Evolutionary conservation across 148 eudicot genomes (phyloP).

Genomic region (Dianthus caryophyllus): DNA sequence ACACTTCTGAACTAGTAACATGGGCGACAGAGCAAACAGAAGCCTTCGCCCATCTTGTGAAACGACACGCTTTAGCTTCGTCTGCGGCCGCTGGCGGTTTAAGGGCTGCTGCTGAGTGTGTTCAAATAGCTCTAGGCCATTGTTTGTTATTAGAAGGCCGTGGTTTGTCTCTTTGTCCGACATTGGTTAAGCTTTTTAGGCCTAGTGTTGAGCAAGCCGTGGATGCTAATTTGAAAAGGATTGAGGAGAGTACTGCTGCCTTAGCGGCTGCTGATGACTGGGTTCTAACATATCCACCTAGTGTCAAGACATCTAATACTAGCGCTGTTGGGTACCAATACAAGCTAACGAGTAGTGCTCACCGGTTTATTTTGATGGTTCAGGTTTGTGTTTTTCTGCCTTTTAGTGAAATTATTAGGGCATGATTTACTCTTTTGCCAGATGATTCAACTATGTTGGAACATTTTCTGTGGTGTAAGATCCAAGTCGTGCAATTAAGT

Average conservation of each 20-base stretch:
- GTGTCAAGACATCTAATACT: slow-evolving; percentile 34
- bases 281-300: slow-evolving; percentile 61
- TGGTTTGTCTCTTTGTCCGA: slow-evolving; percentile 89
- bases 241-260: slow-evolving; percentile 93
- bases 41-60: slow-evolving; percentile 78
- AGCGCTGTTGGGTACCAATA: slow-evolving; percentile 48
- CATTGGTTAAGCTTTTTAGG: slow-evolving; percentile 73
- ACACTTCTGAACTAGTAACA: slow-evolving; percentile 90
- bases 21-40: slow-evolving; percentile 95
- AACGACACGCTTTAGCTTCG: slow-evolving; percentile 93
- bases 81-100: slow-evolving; percentile 98
- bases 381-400: slow-evolving; percentile 49
- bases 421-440: neutral
- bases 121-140: slow-evolving; percentile 96
- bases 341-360: slow-evolving; percentile 96
- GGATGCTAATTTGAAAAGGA: slow-evolving; percentile 84
- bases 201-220: slow-evolving; percentile 96
- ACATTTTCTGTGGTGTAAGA: neutral
- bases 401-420: neutral
- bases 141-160: slow-evolving; percentile 80
- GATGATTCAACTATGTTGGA: neutral
- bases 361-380: slow-evolving; percentile 84
- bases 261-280: slow-evolving; percentile 98
- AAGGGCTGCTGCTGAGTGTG: slow-evolving; percentile 98
- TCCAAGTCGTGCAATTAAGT: neutral